Base-by-base conservation (phyloP, 2,329 filamentous ascomycete species). In the Fusarium papillatum region DNA sequence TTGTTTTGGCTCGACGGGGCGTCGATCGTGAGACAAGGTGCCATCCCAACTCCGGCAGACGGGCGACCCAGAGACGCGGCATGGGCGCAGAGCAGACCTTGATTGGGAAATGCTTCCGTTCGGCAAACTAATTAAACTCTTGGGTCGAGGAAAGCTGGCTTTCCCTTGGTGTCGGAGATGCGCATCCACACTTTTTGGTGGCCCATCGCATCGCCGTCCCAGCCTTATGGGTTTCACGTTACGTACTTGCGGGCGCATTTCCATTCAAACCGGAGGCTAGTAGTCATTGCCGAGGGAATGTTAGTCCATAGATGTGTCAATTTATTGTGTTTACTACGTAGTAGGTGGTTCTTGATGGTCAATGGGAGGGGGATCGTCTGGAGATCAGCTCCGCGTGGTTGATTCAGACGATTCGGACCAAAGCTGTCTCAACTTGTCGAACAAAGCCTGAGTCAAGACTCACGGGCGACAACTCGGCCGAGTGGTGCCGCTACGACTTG, bases 61-160 rank as follows among this genome's bases (percentile, higher is more conserved):
- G 59, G 34, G 34, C 63, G 48, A 57, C 53, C 64, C 64, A 61
- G 55, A 60, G 24, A 70, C 38, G 43, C 61, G 64, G 62, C 64
- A 76, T 73, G 60, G 66, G 53, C 39, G 34, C 57, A 29, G 14
- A 62, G 17, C 29, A 66, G 24, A 14, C 70, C 50, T 64, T 29
- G 26, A 72, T 75, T 31, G 55, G 68, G 74, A 72, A 76, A 53
- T 53, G 67, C 65, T 76, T 41, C 74, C 71, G 71, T 36, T 34
- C 22, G 19, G 46, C 63, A 68, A 69, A 59, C 65, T 66, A 66
- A 64, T 75, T 62, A 64, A 70, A 71, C 66, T 39, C 24, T 60
- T 36, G n/a, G 41, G 48, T 29, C 38, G 46, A 65, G 22, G 39
- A 48, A 17, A 17, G 41, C 64, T 60, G n/a, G 66, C 36, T 29